These are phyloP conservation scores for Malassezia restricta DNA, from an alignment of 1,284 basidiomycete genomes.

Conservation along the genomic window DNA sequence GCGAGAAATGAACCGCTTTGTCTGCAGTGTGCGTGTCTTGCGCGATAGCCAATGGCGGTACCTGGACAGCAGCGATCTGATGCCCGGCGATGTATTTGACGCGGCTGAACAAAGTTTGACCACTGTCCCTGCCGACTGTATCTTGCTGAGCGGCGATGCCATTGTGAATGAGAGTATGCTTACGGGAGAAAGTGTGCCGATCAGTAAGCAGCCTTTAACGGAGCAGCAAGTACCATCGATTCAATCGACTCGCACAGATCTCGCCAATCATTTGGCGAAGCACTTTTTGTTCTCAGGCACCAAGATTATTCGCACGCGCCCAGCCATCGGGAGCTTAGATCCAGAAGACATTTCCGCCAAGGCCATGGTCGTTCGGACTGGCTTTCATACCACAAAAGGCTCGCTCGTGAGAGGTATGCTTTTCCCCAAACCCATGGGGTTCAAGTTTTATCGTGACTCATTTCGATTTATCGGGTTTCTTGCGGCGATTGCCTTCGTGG, in stretches of 20 bases:
- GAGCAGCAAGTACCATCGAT: conserved; percentile 25
- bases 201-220: conserved; percentile 64
- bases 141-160: conserved; percentile 84
- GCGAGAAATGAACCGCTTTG: conserved; percentile 90
- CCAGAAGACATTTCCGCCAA: conserved; percentile 52
- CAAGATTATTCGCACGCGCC: conserved; percentile 74
- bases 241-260: conserved; percentile 45
- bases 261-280: conserved; percentile 62
- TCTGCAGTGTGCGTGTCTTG: conserved; percentile 65
- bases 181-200: conserved; percentile 86
- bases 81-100: conserved; percentile 87
- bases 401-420: conserved; percentile 92
- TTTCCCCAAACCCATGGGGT: conserved; percentile 91
- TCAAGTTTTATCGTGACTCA: conserved; percentile 89
- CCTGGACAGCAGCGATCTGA: conserved; percentile 65
- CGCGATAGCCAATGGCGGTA: conserved; percentile 52
- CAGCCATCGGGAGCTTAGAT: conserved; percentile 43
- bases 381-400: conserved; percentile 96
- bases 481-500: conserved; percentile 71
- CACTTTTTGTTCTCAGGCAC: conserved; percentile 87
- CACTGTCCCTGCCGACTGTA: conserved; percentile 77
- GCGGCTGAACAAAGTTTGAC: conserved; percentile 64
- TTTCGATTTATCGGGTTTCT: conserved; percentile 91
- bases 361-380: conserved; percentile 80
- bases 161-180: conserved; percentile 99